Evolutionary conservation across 208 protist genomes (phyloP), one percentile per base, ranked within the genome.

Genomic region (Leishmania tarentolae): DNA sequence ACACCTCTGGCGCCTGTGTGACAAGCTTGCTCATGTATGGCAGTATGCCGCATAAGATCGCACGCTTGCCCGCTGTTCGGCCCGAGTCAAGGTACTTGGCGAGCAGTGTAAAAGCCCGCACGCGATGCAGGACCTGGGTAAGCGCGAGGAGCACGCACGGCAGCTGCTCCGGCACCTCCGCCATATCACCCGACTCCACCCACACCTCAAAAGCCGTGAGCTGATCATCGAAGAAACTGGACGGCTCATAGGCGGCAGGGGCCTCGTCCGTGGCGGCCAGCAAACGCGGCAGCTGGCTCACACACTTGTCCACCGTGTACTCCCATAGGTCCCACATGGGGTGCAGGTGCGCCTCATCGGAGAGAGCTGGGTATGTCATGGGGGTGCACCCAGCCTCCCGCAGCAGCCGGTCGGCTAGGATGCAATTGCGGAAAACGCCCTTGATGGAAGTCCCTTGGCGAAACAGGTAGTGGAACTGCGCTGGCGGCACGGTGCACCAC

Each of bases 141-240:
- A 99, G 90, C 1, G 98, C 98, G 79, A 99, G 98, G 52, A 99
- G 87, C 31, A 99, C 97, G 79, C 99, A 98, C 50, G 99, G 99
- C 53, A 99, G 92, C 91, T 99, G 98, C 80, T 98, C 94, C 40
- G 99, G 99, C 75, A 90, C 83, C 59, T 97, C 90, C 47, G 90
- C 85, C 75, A 94, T 87, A 35, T 92, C 90, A 1, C 97, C 99
- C 47, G 98, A 97, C 75, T 99, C 91, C 35, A 99, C 91, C 99
- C 99, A 99, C 37, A 99, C 95, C 85, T 99, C 97, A 86, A 99
- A 99, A n/a, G 98, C 98, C 3, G 97, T 99, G 31, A 99, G 91
- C 87, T 99, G 99, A 57, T 99, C 98, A 24, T 90, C 86, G 81
- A 99, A 99, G 90, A 99, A 99, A 40, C 92, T 88, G 37, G 90